Base-by-base conservation (phyloP, 768 basidiomycete species). In the Suillus alpinus region DNA sequence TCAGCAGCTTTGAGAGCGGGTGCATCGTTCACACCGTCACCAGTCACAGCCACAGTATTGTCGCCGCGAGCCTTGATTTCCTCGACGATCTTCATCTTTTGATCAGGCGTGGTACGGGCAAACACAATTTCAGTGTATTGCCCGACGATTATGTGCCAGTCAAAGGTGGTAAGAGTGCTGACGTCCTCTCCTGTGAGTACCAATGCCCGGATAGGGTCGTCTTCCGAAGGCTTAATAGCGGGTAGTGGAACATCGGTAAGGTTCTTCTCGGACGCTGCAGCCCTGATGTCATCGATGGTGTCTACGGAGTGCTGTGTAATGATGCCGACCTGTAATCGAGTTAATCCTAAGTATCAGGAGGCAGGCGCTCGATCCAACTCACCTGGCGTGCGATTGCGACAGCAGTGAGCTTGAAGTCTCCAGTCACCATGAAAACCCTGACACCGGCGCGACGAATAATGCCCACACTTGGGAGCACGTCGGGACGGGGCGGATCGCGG, bases 21-120 rank as follows among this genome's bases (percentile, higher is more conserved):
- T 0, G 78, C 77, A 64, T 83, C 83, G 58, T 83, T 83, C 26
- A 82, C 80, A 44, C 86, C 86, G 62, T 87, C 86, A 2, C 85
- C 85, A 0, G 79, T 78, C 1, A 80, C 83, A 1, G 82, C 83
- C 9, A 85, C 82, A 5, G 80, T 78, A 59, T 79, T 79, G 68
- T 76, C 76, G 4, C 78, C 80, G 1, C 82, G 72, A 4, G 70
- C 66, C 57, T 85, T 82, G 63, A 84, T 75, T 34, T 81, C 78
- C 60, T 81, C 79, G 18, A 86, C 83, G 61, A 86, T 86, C 14
- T 77, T 71, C 63, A 86, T 74, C 65, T 85, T 86, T 68, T 84
- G 83, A 63, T 85, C 81, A 3, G 84, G 83, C 0, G 81, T 81
- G 2, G 81, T 85, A 16, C 84, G 74, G 0, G 83, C 82, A 50